phyloP scores from a whole-genome alignment of 129 eudicot genomes.

The Lonicera japonica region DNA sequence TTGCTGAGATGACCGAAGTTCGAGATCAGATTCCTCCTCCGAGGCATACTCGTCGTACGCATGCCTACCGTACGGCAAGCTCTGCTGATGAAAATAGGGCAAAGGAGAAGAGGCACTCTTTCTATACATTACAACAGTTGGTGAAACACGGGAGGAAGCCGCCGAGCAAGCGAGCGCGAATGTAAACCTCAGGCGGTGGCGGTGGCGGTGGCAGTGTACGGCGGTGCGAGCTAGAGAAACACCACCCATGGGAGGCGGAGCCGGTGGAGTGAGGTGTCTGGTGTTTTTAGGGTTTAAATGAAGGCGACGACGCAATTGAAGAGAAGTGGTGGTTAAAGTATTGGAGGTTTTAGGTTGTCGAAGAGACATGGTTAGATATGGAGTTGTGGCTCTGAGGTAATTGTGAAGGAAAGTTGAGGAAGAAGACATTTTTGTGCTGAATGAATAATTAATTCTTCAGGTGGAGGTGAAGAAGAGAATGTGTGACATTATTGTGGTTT shows the following conservation, averaged over 20 bases:
- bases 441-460: no score
- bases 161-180: constrained; percentile 9
- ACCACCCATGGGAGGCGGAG: background rate
- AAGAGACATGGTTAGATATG: constrained; percentile 18
- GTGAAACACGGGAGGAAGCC: constrained; percentile 21
- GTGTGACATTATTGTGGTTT: background rate
- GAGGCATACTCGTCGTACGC: constrained; percentile 69
- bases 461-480: background rate
- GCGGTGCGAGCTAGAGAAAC: no score
- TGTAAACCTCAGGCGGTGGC: background rate
- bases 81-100: constrained; percentile 50
- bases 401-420: constrained; percentile 31
- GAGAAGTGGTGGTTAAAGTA: background rate
- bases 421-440: constrained; percentile 29
- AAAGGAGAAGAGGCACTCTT: constrained; percentile 20
- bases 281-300: background rate
- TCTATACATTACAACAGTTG: constrained; percentile 20
- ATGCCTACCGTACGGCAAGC: constrained; percentile 49
- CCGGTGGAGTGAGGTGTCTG: background rate
- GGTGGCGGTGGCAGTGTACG: no score
- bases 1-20: constrained; percentile 26
- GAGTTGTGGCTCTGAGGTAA: constrained; percentile 20
- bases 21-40: constrained; percentile 59
- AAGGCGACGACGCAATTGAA: background rate
- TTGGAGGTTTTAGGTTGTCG: background rate